Conservation (phyloP, 2,329 filamentous ascomycete genomes). For the Diaporthe vexans region DNA sequence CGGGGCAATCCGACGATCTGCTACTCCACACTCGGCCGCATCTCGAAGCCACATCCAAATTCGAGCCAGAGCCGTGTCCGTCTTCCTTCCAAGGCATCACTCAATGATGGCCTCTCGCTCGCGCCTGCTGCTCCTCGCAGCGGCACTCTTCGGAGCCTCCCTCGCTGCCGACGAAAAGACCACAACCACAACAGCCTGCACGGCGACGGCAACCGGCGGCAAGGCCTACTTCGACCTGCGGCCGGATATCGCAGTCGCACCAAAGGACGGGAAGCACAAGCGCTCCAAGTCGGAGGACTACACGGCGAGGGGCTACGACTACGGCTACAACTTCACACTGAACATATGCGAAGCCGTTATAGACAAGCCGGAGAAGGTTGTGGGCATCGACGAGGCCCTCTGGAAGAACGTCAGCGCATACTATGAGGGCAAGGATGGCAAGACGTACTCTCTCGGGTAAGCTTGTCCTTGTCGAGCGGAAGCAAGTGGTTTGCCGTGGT, state of each 20-base stretch:
- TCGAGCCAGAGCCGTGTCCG: not conserved
- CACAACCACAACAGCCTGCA: constrained; percentile 63
- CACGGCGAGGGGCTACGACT: constrained; percentile 80
- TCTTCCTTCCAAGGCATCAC: not conserved
- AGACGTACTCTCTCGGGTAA: constrained; percentile 82
- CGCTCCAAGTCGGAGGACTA: constrained; percentile 65
- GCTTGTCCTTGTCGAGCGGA: constrained; percentile 46
- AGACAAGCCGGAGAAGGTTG: constrained; percentile 72
- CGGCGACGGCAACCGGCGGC: constrained; percentile 68
- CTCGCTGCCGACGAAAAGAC: constrained; percentile 47
- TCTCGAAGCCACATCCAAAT: not conserved
- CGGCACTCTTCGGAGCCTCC: constrained; percentile 34
- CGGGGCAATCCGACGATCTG: constrained; percentile 22
- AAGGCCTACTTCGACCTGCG: constrained; percentile 70
- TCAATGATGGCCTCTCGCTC: constrained; percentile 35
- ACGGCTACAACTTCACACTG: constrained; percentile 84
- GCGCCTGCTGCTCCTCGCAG: constrained; percentile 38
- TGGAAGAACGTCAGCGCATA: constrained; percentile 86
- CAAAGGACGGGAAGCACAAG: constrained; percentile 60
- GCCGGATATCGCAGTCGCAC: constrained; percentile 64
- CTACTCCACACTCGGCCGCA: constrained; percentile 25
- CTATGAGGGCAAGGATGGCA: constrained; percentile 72
- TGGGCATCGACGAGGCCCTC: constrained; percentile 71
- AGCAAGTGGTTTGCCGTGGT: not conserved
- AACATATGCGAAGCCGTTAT: constrained; percentile 87